Evolutionary conservation across 495 filamentous ascomycete species (phyloP).

Genomic region (Penicillium soppii): DNA sequence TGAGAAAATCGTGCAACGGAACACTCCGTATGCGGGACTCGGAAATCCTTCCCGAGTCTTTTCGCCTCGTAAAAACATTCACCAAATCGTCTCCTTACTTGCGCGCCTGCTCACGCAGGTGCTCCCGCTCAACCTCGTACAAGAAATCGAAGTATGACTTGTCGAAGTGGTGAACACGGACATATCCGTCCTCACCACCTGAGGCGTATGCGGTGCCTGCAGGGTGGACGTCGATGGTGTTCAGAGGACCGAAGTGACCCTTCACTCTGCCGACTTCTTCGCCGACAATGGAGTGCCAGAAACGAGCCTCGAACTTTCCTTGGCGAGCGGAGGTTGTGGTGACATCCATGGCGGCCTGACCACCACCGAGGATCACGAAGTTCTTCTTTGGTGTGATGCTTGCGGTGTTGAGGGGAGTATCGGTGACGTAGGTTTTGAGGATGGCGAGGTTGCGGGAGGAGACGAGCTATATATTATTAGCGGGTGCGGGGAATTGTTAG

Average conservation of each 20-base stretch:
- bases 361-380: constrained; percentile 94
- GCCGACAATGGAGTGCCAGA: constrained; percentile 92
- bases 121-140: constrained; percentile 92
- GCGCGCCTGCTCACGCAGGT: constrained; percentile 50
- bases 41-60: constrained; percentile 24
- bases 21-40: constrained; percentile 35
- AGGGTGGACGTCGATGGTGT: constrained; percentile 86
- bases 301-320: constrained; percentile 97
- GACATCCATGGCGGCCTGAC: constrained; percentile 98
- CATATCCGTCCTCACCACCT: constrained; percentile 97
- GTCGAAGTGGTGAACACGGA: constrained; percentile 97
- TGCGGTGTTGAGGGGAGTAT: constrained; percentile 96
- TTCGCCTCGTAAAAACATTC: constrained; percentile 45
- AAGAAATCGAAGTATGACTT: constrained; percentile 97
- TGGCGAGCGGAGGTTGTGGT: constrained; percentile 92
- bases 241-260: constrained; percentile 94
- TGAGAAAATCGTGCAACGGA: constrained; percentile 40
- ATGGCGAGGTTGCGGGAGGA: constrained; percentile 80
- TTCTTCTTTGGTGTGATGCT: constrained; percentile 92
- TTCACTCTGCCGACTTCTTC: constrained; percentile 96
- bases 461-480: constrained; percentile 58
- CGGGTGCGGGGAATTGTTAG: not conserved
- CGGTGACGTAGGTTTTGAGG: constrained; percentile 86
- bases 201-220: constrained; percentile 86
- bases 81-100: constrained; percentile 29